These are phyloP conservation scores for Aeminium ludgeri DNA, from an alignment of 495 filamentous ascomycete species.

Conservation along the genomic window DNA sequence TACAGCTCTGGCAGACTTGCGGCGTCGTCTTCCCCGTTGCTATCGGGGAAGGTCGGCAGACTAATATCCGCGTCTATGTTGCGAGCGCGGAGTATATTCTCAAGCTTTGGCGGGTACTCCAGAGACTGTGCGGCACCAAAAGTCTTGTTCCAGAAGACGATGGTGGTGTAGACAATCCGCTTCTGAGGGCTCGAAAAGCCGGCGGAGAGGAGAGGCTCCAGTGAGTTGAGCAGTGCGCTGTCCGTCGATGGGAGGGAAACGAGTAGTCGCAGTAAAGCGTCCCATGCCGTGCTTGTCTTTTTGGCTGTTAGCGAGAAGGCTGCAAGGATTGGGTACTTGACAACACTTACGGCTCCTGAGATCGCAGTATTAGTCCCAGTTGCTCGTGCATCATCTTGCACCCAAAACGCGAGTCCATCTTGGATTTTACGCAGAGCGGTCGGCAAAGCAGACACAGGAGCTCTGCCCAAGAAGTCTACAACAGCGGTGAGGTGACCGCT, in stretches of 20 bases:
- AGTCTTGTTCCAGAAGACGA: constrained; percentile 42
- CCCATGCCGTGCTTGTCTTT: not conserved
- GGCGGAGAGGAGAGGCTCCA: constrained; percentile 38
- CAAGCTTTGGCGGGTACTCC: constrained; percentile 32
- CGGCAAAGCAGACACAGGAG: constrained; percentile 21
- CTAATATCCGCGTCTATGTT: constrained; percentile 30
- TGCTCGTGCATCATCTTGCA: constrained; percentile 33
- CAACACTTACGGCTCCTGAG: constrained; percentile 1
- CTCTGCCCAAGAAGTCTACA: constrained; percentile 22
- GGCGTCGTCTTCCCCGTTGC: constrained; percentile 22
- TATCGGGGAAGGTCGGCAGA: constrained; percentile 31
- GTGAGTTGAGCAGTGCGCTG: constrained; percentile 26
- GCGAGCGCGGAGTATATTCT: constrained; percentile 31
- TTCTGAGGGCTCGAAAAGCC: constrained; percentile 40
- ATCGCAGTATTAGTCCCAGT: not conserved
- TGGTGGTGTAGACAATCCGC: constrained; percentile 33
- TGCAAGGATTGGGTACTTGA: not conserved
- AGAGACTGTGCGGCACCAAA: constrained; percentile 33
- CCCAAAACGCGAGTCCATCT: constrained; percentile 41
- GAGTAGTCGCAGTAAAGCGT: no score
- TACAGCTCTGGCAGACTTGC: constrained; percentile 24
- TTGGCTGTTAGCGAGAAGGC: not conserved
- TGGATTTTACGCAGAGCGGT: constrained; percentile 38
- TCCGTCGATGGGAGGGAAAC: constrained; percentile 25
- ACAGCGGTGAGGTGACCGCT: constrained; percentile 22